phyloP scores from a whole-genome alignment of 306 rosid species.

The Malus asiatica region DNA sequence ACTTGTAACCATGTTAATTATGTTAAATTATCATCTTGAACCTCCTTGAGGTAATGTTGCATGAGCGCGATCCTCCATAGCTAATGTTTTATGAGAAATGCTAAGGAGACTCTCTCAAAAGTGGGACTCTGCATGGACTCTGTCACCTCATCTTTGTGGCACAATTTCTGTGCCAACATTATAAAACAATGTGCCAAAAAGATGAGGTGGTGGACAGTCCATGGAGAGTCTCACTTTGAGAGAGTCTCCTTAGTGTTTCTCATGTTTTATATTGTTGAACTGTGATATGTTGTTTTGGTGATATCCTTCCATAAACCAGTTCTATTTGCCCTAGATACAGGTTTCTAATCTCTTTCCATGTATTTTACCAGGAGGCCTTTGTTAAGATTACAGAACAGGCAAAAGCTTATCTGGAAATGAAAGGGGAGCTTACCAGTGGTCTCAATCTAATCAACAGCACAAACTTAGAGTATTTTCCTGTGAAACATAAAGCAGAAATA shows the following conservation, averaged over 20 bases:
- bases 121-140: too few species aligned
- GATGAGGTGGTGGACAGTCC: too few species aligned
- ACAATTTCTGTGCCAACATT: too few species aligned
- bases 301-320: neutral
- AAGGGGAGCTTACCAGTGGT: conserved; percentile 80
- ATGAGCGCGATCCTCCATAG: neutral
- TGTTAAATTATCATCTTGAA: neutral
- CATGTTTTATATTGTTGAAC: neutral
- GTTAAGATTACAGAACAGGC: conserved; percentile 97
- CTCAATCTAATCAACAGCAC: conserved; percentile 85
- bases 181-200: too few species aligned
- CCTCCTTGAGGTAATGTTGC: neutral
- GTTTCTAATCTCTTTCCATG: conserved; percentile 27
- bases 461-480: conserved; percentile 89
- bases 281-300: neutral
- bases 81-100: neutral
- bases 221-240: too few species aligned
- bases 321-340: neutral
- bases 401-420: conserved; percentile 82
- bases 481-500: conserved; percentile 91
- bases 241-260: too few species aligned
- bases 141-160: too few species aligned
- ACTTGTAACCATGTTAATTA: neutral
- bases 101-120: too few species aligned
- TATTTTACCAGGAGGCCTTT: conserved; percentile 84